Evolutionary conservation across 306 rosid genomes (phyloP), one percentile per base, ranked within the genome.

Genomic region (Quercus bicolor): DNA sequence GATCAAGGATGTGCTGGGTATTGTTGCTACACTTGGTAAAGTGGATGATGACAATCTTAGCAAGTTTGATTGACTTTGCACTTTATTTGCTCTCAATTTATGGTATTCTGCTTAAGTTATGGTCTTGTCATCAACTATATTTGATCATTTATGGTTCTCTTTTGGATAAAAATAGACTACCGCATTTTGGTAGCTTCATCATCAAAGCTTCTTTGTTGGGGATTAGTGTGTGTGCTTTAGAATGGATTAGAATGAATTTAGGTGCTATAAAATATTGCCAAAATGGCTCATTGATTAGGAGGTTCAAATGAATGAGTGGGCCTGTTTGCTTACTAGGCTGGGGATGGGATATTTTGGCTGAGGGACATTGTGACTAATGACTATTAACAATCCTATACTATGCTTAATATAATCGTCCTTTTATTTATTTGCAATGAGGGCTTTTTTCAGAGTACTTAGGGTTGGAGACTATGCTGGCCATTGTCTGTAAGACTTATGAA

Each of bases 381-480:
- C 70, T 31, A 64, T 64, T 16, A 31, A 18, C 23, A 68, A 20
- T 68, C 52, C 13, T 31, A 4, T 23, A 4, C 37, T 23, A 59
- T 56, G 54, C 54, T 12, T 5, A 26, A 72, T 29, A 26, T 31
- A n/a, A 29, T 65, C 15, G 28, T 62, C 71, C 16, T 68, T 68
- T 45, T 21, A 40, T 75, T 68, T 75, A 68, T 82, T 82, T 79
- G 79, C 79, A 61, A 76, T 84, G 89, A 94, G 92, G 98, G 79
- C 88, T 94, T 85, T 86, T 94, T 33, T 89, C 97, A 0, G 98
- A 92, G 88, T 94, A 88, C 84, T 84, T 94, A 28, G 98, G 97
- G 78, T 51, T 73, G 70, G 94, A 94, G 72, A 86, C 87, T 55
- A 92, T 92, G 97, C 74, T 89, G 81, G 91, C 96, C 70, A 79